Evolutionary conservation across 371 early-diverging fungal species (phyloP), one percentile per base, ranked within the genome.

Genomic region (Coemansia sp.): DNA sequence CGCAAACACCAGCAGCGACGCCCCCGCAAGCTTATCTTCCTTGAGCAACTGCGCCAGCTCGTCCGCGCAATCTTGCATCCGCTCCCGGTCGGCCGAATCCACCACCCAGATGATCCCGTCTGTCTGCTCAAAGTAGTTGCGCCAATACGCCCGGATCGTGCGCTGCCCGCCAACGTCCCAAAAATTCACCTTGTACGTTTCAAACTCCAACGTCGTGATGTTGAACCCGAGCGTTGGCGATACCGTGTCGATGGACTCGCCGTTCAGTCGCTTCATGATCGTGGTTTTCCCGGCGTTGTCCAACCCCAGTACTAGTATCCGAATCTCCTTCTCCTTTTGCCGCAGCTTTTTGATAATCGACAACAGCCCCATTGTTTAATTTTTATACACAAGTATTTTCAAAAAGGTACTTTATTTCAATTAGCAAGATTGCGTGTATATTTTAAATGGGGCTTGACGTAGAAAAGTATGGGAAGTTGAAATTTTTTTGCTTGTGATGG

Each of bases 211-310:
- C 1, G 95, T 96, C 59, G 92, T 90, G 68, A 98, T 97, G 71
- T 94, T 94, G 72, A 97, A 96, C 0, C 99, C 98, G 24, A 99
- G 83, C 0, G 99, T 99, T 10, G 99, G 99, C n/a, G 98, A 91
- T 48, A 99, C 92, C n/a, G 88, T 87, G 67, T 86, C 86, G 56
- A 93, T 93, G 55, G 88, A 86, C 66, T 94, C 93, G 33, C 95
- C 95, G 77, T 93, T 94, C 71, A 98, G 88, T 5, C 92, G 85
- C 69, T 97, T 94, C 37, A 99, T 81, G 62, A 99, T 94, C 18
- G 99, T 98, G 0, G 99, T 99, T 69, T 99, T 99, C 68, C 99
- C 99, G 1, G 99, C 98, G 84, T 99, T 99, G 82, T 99, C 99
- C 14, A 98, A 85, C 0, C 99, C 99, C 87, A 97, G 86, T 76